Base-by-base conservation (phyloP, 2,329 filamentous ascomycete species). In the Lanzia echinophila region DNA sequence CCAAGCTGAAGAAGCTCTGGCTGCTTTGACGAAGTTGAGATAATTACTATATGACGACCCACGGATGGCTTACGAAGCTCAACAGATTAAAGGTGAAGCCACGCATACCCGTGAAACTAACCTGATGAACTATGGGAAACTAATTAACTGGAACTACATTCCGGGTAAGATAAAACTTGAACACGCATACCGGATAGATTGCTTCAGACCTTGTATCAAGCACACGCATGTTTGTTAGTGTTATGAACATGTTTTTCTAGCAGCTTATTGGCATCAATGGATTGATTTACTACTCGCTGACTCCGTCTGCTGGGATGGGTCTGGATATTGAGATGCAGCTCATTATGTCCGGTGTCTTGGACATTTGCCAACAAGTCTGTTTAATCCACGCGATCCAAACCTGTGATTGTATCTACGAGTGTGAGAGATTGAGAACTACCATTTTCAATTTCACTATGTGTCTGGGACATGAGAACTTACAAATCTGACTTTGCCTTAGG, bases 181-280 rank as follows among this genome's bases (percentile, higher is more conserved):
- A 56, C 24, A 80, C 6, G 72, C 70, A 0, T 69, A 70, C 1
- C 81, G 75, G 71, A 59, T 67, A 1, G 78, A 80, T 60, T 76
- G 74, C 55, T 78, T 80, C 62, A 73, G 65, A 54, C 68, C 67
- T 15, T 77, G 74, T 62, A 75, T 75, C 70, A 70, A 74, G 42
- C 69, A 76, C 20, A 78, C 0, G 3, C 72, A 75, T n/a, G n/a
- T n/a, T n/a, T 45, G 70, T 82, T 17, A 80, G 77, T 20, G 66
- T 75, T 6, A 71, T 73, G 0, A 62, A 83, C 13, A 54, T 78
- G 71, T 82, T 82, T 62, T 83, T 82, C 63, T 79, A 82, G 53
- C 78, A 79, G 42, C 76, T 78, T 44, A 68, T 73, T 6, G 76
- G 76, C 0, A 77, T 80, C 63, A 80, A 79, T 56, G 75, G 80